Evolutionary conservation across 129 eudicot genomes (phyloP), one percentile per base, ranked within the genome.

Genomic region (Chrysanthemum lavandulifolium): DNA sequence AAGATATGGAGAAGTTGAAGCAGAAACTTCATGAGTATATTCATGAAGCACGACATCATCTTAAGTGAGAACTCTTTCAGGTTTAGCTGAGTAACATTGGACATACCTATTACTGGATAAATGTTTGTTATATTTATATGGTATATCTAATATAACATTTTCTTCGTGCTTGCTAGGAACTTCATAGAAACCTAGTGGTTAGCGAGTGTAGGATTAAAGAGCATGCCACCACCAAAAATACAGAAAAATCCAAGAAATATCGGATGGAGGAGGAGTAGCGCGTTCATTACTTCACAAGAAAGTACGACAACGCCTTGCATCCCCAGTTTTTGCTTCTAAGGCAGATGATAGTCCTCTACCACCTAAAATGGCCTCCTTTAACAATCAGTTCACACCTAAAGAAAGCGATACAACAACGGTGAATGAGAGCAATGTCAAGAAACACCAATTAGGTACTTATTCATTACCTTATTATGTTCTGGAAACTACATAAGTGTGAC

Each of bases 1-100:
- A 86, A 77, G 97, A 90, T 65, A 90, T 94, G 97, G 99, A 94
- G 82, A 90, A 83, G 82, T 83, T 81, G 80, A 94, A 94, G 89
- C 97, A 87, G 76, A 83, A 83, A 14, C 81, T 77, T 78, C 86
- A 86, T 70, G 86, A 86, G 83, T 77, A 86, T 65, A 72, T 86
- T 61, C 86, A 65, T 56, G 88, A 83, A 75, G 73, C 89, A 47
- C 88, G 82, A 27, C 87, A 83, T 59, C 79, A 84, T 81, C 83
- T 90, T 56, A 90, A 70, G 99, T 94, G 84, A 86, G 90, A 71
- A 75, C 67, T 67, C 61, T 78, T 68, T 75, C 10, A 12, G 23
- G 1, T 33, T 45, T 3, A 65, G 25, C 18, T n/a, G 12, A 40
- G 50, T 8, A 65, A 4, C 27, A 6, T 65, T 65, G 51, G 52